Evolutionary conservation across 148 eudicot genomes (phyloP).

Genomic region (Polygonum maritimum): DNA sequence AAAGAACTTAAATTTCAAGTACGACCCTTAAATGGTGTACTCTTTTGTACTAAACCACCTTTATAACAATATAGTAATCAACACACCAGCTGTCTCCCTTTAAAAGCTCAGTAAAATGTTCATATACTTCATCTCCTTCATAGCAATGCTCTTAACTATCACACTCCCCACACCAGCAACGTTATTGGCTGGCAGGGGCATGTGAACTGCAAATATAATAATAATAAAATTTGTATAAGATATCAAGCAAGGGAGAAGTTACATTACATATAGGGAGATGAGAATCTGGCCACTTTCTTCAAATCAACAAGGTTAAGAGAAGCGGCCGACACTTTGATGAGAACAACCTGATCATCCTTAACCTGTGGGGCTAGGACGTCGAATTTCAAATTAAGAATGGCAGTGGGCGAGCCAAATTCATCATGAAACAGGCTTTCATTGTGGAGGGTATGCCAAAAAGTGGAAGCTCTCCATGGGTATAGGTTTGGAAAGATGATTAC

Average conservation of each 20-base stretch:
- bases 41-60: too few relatives aligned
- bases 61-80: too few relatives aligned
- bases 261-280: not conserved
- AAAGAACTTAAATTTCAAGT: too few relatives aligned
- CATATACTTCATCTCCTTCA: conserved; percentile 86
- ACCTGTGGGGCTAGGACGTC: not conserved
- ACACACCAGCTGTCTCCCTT: too few relatives aligned
- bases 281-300: not conserved
- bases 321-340: not conserved
- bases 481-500: not conserved
- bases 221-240: not conserved
- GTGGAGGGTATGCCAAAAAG: not conserved
- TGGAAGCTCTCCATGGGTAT: not conserved
- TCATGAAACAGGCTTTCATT: not conserved
- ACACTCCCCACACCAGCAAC: conserved; percentile 71
- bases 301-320: conserved; percentile 4
- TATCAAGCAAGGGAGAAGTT: not conserved
- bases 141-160: conserved; percentile 69
- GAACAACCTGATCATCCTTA: conserved; percentile 5
- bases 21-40: too few relatives aligned
- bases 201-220: not conserved
- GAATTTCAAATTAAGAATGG: not conserved
- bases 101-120: conserved; percentile 44
- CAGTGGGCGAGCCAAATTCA: not conserved
- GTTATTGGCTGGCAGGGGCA: conserved; percentile 46